These are phyloP conservation scores for Phytophthora fragariaefolia DNA, from an alignment of 352 stramenopile species.

Conservation along the genomic window DNA sequence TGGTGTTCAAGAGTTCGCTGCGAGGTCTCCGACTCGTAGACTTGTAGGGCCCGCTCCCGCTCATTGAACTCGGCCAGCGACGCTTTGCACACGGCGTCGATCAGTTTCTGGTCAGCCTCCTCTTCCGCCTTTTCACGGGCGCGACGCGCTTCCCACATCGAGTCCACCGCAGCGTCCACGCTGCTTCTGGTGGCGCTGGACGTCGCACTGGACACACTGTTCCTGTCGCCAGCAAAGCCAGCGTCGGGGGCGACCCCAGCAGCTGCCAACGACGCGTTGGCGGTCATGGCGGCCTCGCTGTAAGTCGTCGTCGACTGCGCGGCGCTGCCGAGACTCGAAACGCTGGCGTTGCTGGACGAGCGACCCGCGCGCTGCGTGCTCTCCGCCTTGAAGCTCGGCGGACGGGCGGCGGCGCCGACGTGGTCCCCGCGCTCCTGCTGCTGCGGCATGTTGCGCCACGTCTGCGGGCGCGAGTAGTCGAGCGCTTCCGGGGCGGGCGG, in stretches of 20 bases:
- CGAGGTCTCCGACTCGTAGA: constrained; percentile 53
- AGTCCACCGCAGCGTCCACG: constrained; percentile 50
- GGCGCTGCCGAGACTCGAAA: constrained; percentile 22
- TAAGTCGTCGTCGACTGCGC: constrained; percentile 17
- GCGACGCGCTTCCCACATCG: constrained; percentile 72
- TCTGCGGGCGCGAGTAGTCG: constrained; percentile 51
- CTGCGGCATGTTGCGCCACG: constrained; percentile 51
- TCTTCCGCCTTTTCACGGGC: constrained; percentile 58
- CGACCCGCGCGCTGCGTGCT: constrained; percentile 3
- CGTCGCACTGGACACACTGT: constrained; percentile 25
- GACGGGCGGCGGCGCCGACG: background rate
- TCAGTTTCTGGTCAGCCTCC: constrained; percentile 72
- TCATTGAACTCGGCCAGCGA: constrained; percentile 81
- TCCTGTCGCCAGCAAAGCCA: constrained; percentile 7
- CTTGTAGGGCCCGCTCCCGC: constrained; percentile 62
- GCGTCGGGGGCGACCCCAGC: constrained; percentile 9
- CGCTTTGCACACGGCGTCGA: constrained; percentile 80
- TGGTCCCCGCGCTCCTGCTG: constrained; percentile 30
- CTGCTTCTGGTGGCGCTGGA: constrained; percentile 33
- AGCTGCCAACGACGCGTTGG: constrained; percentile 28
- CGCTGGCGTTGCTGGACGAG: constrained; percentile 26
- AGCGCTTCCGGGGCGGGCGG: constrained; percentile 13
- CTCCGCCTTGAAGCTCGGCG: constrained; percentile 20
- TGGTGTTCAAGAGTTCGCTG: constrained; percentile 40
- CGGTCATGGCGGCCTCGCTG: constrained; percentile 26